Base-by-base conservation (phyloP, 2,329 filamentous ascomycete species). In the Verticillium klebahnii region DNA sequence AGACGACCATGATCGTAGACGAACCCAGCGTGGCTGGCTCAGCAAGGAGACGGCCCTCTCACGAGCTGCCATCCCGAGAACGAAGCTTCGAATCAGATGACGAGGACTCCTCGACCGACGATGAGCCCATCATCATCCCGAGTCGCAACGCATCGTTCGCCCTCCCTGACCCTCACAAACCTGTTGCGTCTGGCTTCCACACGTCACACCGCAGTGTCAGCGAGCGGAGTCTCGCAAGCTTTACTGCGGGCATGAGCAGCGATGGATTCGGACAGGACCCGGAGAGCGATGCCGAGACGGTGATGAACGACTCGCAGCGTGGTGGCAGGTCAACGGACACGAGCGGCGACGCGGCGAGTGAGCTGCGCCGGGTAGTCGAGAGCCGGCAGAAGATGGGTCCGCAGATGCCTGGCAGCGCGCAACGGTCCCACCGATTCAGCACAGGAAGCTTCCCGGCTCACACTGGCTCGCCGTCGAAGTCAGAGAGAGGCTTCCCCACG, bases 71-170 rank as follows among this genome's bases (percentile, higher is more conserved):
- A 23, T 66, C 64, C 32, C 71, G 67, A 56, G 67, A 63, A 57
- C 64, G 73, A 58, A 75, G 74, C 45, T 81, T 77, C 75, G 77
- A 78, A 15, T 81, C 80, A 5, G 34, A 37, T 6, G 34, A 37
- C 37, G 81, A 81, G 0, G 81, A 81, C 2, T 87, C 84, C 1
- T 87, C 85, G 0, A 81, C 81, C 4, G 86, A 89, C 64, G 86
- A 89, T 60, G 86, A 89, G 61, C 85, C 84, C 14, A 88, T 89
- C 63, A 80, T 88, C 58, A 85, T 89, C 45, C 85, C 86, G 34
- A 88, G 85, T 69, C 79, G 85, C 54, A 84, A 80, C 63, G 77
- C 78, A 4, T 88, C 85, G 0, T 88, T 87, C 70, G 82, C 80
- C 2, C 72, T 86, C 8, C 84, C 83, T 0, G 82, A 85, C 60